Percentiles rank a stretch among this genome's conserved stretches.
Conservation (phyloP, 2,329 filamentous ascomycete species). For the Trichoderma pleuroti region DNA sequence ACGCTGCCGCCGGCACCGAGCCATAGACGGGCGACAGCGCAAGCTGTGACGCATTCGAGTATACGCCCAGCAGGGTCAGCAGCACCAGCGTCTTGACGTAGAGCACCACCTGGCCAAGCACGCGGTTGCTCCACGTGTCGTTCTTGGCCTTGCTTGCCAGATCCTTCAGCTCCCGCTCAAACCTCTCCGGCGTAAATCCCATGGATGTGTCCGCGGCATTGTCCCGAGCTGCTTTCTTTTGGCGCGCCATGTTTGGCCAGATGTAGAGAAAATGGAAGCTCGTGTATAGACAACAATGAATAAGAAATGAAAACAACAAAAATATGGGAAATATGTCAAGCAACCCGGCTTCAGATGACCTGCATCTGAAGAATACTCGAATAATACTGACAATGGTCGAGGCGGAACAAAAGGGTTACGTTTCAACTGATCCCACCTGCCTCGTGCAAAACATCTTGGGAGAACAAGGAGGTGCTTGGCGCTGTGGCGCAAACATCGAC, state of each 20-base stretch:
- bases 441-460: neutral
- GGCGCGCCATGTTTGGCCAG: slow-evolving; percentile 1
- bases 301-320: neutral
- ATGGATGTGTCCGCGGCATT: slow-evolving; percentile 22
- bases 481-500: slow-evolving; percentile 1
- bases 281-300: neutral
- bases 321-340: neutral
- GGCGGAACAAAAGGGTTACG: slow-evolving; percentile 16
- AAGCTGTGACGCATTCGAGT: slow-evolving; percentile 68
- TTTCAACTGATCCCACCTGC: slow-evolving; percentile 15
- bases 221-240: neutral
- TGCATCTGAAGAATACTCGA: slow-evolving; percentile 28
- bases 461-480: slow-evolving; percentile 4
- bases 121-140: slow-evolving; percentile 33
- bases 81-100: slow-evolving; percentile 35
- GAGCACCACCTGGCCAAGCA: slow-evolving; percentile 37
- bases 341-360: slow-evolving; percentile 29
- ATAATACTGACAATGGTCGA: slow-evolving; percentile 18
- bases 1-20: slow-evolving; percentile 69
- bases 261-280: neutral
- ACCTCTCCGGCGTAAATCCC: slow-evolving; percentile 48
- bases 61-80: slow-evolving; percentile 48
- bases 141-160: slow-evolving; percentile 44
- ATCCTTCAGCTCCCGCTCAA: slow-evolving; percentile 51
- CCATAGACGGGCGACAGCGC: slow-evolving; percentile 86